phyloP scores from a whole-genome alignment of 2,329 filamentous ascomycete species.

The Myriosclerotinia duriaeana region DNA sequence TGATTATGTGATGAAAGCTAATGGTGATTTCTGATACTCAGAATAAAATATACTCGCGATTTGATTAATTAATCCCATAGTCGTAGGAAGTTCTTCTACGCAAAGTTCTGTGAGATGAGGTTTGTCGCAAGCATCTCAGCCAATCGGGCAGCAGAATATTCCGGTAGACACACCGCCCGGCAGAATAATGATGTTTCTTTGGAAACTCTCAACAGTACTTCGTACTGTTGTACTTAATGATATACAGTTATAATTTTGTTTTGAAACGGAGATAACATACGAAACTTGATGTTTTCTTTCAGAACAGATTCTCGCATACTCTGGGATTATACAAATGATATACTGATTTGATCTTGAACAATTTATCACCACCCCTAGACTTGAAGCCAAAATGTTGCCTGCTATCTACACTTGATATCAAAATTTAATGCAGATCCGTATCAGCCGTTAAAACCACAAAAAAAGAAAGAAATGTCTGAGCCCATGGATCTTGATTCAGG shows the following conservation, averaged over 20 bases:
- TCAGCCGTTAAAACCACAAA: neutral
- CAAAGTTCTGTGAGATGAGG: neutral
- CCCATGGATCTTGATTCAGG: conserved; percentile 47
- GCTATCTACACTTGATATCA: neutral
- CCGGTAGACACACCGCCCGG: conserved; percentile 13
- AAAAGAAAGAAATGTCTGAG: conserved; percentile 35
- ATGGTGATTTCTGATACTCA: neutral
- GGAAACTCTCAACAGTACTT: neutral
- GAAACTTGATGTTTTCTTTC: neutral
- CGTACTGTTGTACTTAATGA: neutral
- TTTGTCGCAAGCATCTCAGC: neutral
- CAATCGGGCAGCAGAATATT: neutral
- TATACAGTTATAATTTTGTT: neutral
- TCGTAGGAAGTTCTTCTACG: neutral
- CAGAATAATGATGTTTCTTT: conserved; percentile 12
- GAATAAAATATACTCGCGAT: neutral
- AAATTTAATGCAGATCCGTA: neutral
- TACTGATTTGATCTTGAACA: neutral
- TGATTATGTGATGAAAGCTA: neutral
- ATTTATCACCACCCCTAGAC: neutral
- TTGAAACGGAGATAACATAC: no score
- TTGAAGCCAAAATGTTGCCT: conserved; percentile 13
- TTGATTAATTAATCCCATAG: neutral
- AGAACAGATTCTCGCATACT: neutral
- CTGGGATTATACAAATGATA: neutral